These are phyloP conservation scores for Phytophthora rubi DNA, from an alignment of 352 stramenopile genomes.

Conservation along the genomic window DNA sequence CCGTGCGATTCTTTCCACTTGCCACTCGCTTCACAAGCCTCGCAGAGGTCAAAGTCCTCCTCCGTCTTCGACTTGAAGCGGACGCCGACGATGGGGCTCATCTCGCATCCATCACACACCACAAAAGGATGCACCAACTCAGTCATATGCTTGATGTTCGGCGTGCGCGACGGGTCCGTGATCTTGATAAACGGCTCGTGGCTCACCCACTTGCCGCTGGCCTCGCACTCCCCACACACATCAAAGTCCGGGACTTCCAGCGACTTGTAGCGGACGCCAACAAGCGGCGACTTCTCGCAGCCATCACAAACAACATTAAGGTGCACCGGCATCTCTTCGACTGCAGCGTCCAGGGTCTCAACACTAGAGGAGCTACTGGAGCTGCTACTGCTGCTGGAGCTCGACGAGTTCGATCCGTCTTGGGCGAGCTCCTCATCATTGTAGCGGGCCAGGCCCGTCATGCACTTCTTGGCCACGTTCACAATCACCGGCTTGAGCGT, in stretches of 20 bases:
- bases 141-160: constrained; percentile 39
- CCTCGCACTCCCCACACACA: constrained; percentile 75
- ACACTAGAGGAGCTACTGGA: constrained; percentile 9
- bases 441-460: constrained; percentile 38
- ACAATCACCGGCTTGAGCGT: constrained; percentile 53
- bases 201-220: constrained; percentile 49
- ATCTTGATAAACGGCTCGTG: constrained; percentile 86
- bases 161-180: constrained; percentile 58
- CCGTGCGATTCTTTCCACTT: constrained; percentile 57
- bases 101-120: constrained; percentile 65
- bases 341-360: constrained; percentile 2
- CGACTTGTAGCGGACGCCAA: constrained; percentile 84
- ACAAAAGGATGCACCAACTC: constrained; percentile 58
- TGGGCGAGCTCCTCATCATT: constrained; percentile 41
- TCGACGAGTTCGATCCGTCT: constrained; percentile 37
- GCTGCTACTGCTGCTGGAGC: constrained; percentile 26
- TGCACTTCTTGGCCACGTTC: constrained; percentile 50
- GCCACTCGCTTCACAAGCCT: constrained; percentile 54
- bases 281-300: constrained; percentile 59
- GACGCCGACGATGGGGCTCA: constrained; percentile 62
- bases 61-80: constrained; percentile 72
- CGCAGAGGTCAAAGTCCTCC: constrained; percentile 77
- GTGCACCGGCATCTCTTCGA: constrained; percentile 38
- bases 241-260: constrained; percentile 78
- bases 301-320: constrained; percentile 56